These are phyloP conservation scores for Aspergillus novoparasiticus DNA, from an alignment of 2,329 filamentous ascomycete genomes.

Conservation along the genomic window DNA sequence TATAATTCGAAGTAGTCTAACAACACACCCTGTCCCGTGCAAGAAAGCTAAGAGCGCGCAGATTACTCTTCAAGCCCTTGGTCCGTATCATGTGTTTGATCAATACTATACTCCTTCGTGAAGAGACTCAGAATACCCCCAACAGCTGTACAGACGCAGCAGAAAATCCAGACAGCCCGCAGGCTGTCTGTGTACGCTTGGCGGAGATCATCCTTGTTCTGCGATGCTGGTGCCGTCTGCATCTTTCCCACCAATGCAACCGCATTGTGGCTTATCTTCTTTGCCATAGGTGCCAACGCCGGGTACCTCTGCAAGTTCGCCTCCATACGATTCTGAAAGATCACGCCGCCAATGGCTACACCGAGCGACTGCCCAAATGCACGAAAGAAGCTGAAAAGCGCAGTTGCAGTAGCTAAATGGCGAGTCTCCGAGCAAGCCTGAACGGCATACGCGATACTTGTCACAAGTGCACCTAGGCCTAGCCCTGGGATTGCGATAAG, in stretches of 20 bases:
- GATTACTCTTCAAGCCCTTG: neutral
- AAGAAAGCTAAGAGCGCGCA: neutral
- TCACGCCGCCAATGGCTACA: neutral
- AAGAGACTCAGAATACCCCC: neutral
- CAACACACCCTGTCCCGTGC: no score
- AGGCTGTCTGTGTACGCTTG: neutral
- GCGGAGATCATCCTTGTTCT: neutral
- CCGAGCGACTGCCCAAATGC: neutral
- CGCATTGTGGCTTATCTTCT: neutral
- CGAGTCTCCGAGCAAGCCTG: neutral
- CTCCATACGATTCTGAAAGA: neutral
- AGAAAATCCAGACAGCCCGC: neutral
- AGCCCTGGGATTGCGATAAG: neutral
- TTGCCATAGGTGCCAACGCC: neutral
- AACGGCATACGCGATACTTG: neutral
- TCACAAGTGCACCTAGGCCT: neutral
- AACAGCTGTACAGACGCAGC: neutral
- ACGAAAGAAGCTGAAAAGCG: neutral
- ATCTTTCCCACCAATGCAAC: neutral
- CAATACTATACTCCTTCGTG: neutral
- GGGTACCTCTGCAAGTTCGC: neutral
- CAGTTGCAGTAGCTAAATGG: neutral
- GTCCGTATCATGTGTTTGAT: neutral
- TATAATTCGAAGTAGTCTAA: no score
- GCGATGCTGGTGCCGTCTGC: neutral